Evolutionary conservation across 306 rosid genomes (phyloP).

Genomic region (Casuarina glauca): DNA sequence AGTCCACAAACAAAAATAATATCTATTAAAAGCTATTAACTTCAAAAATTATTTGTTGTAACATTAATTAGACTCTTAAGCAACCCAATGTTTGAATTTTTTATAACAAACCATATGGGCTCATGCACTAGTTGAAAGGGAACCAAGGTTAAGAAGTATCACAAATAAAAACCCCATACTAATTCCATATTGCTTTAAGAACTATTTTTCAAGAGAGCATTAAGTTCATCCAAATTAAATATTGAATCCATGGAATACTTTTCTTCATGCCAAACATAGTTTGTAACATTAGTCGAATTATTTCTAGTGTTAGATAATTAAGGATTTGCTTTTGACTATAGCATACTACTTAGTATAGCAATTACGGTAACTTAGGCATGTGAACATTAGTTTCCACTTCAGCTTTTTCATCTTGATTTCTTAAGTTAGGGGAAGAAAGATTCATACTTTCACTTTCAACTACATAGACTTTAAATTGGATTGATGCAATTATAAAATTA

Average conservation of each 20-base stretch:
- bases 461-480: slow-evolving; percentile 58
- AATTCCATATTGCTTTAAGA: slow-evolving; percentile 25
- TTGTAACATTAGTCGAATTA: neutral
- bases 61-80: too few relatives aligned
- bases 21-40: slow-evolving; percentile 49
- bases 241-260: slow-evolving; percentile 59
- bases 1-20: slow-evolving; percentile 20
- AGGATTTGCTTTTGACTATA: slow-evolving; percentile 35
- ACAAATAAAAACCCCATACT: slow-evolving; percentile 22
- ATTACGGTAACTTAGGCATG: slow-evolving; percentile 17
- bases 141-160: slow-evolving; percentile 23
- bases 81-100: too few relatives aligned
- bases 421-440: neutral
- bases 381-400: slow-evolving; percentile 16
- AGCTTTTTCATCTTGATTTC: slow-evolving; percentile 29
- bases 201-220: slow-evolving; percentile 38
- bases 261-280: neutral
- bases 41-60: slow-evolving; percentile 32
- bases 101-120: slow-evolving; percentile 27
- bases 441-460: slow-evolving; percentile 37
- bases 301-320: slow-evolving; percentile 24
- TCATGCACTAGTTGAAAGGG: slow-evolving; percentile 44
- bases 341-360: slow-evolving; percentile 21
- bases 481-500: slow-evolving; percentile 39
- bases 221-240: slow-evolving; percentile 58